Base-by-base conservation (phyloP, 1,284 basidiomycete genomes). In the Phylloporus sp. region DNA sequence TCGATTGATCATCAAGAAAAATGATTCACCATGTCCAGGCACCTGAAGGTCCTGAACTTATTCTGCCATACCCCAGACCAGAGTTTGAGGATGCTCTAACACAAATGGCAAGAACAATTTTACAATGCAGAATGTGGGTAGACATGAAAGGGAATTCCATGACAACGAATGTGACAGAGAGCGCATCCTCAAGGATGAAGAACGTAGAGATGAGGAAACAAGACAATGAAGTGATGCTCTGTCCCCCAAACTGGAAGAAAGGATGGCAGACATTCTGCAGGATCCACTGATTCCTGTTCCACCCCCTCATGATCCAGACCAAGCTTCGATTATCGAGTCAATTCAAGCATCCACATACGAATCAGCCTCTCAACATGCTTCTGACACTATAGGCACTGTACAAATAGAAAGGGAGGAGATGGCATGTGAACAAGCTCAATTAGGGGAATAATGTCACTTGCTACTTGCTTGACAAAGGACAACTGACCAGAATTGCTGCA, bases 91-190 rank as follows among this genome's bases (percentile, higher is more conserved):
- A 90, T 43, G 85, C 84, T 37, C 83, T 91, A 67, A 32, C 83
- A 83, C 32, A 85, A 83, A 63, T 86, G 85, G 17, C 78, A 87
- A 3, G 85, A 88, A 64, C 85, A 86, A 25, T 81, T 92, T 35
- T 83, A 84, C 12, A 88, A 88, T 6, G 82, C 87, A 37, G 88
- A 89, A 61, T 77, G 80, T 25, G 84, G 83, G 86, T 52, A 81
- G 80, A 61, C 85, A 91, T 17, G 91, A 93, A 68, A 77, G 77
- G 6, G 86, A 88, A 47, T 93, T 91, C 80, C 84, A 86, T 20
- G 81, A 81, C 1, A 85, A 87, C 70, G 92, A 94, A 76, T 87
- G 89, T 15, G 88, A 88, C 63, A 82, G 92, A 23, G 84, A 91
- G 27, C 85, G 81, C 8, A 76, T 89, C 4, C 75, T 83, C 45